A percentile compares a stretch with the other conserved stretches of the same genome.
Evolutionary conservation across 2,329 filamentous ascomycete genomes (phyloP).

Genomic region (Fonsecaea nubica): DNA sequence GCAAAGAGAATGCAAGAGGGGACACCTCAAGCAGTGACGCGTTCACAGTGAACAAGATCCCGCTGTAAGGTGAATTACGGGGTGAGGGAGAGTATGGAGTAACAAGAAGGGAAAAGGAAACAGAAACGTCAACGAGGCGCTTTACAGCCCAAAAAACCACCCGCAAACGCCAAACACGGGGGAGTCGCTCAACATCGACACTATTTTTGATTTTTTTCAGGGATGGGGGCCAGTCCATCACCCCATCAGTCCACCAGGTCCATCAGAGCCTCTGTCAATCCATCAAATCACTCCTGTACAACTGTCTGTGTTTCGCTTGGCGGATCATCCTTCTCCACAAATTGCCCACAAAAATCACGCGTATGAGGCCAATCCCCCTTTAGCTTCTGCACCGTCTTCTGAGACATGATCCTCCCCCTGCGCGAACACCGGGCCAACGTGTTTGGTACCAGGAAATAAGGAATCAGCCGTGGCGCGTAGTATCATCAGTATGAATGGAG

Average conservation of each 20-base stretch:
- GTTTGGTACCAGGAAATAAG: not conserved
- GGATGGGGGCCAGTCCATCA: not conserved
- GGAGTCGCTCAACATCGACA: not conserved
- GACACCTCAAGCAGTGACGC: not conserved
- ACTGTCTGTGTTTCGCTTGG: conserved; percentile 4
- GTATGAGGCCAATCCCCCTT: not conserved
- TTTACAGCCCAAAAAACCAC: not conserved
- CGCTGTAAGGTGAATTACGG: not conserved
- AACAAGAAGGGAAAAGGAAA: not conserved
- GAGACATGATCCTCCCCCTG: not conserved
- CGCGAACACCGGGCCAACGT: not conserved
- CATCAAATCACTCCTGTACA: conserved; percentile 1
- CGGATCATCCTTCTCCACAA: not conserved
- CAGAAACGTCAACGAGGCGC: not conserved
- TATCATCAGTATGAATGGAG: not conserved
- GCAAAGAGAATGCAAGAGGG: not conserved
- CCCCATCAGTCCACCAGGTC: not conserved
- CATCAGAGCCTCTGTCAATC: not conserved
- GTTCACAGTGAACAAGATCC: not conserved
- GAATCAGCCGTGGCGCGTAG: not conserved
- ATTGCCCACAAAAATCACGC: conserved; percentile 6
- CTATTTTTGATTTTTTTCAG: not conserved
- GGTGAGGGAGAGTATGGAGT: not conserved
- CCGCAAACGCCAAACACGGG: conserved; percentile 3
- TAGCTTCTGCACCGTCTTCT: conserved; percentile 1